These are phyloP conservation scores for Torulaspora globosa DNA, from an alignment of 1,139 yeast species.

Conservation along the genomic window DNA sequence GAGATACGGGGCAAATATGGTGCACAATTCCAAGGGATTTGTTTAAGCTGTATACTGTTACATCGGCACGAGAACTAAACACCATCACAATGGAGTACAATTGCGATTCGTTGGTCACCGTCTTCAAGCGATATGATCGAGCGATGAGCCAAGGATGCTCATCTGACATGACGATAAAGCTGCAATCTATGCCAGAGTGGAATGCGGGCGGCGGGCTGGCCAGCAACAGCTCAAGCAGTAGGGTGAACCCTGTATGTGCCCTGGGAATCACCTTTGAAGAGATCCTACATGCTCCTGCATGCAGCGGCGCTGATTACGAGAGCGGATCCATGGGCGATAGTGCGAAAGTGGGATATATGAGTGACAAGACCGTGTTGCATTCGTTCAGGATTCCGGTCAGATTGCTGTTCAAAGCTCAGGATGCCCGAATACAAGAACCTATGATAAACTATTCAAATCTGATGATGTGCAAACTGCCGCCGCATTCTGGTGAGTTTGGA, in stretches of 20 bases:
- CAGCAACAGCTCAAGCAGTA: constrained; percentile 9
- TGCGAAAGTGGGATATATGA: constrained; percentile 10
- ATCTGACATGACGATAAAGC: constrained; percentile 30
- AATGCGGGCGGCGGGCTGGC: constrained; percentile 10
- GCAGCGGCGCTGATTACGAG: constrained; percentile 9
- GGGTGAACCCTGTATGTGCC: constrained; percentile 28
- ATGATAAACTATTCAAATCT: constrained; percentile 27
- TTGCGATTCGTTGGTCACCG: constrained; percentile 32
- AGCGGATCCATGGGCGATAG: constrained; percentile 6
- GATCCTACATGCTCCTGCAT: constrained; percentile 18
- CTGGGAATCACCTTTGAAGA: constrained; percentile 34
- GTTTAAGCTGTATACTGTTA: constrained; percentile 29
- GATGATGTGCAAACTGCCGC: constrained; percentile 32
- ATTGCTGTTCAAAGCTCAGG: constrained; percentile 31
- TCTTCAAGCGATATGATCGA: constrained; percentile 32
- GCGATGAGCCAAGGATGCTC: constrained; percentile 30
- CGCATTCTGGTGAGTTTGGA: constrained; percentile 31
- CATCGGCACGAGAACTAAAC: constrained; percentile 30
- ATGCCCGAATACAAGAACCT: constrained; percentile 33
- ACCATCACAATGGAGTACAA: constrained; percentile 35
- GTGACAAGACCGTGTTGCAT: constrained; percentile 29
- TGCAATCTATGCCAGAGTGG: constrained; percentile 33
- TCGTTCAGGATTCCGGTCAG: constrained; percentile 34
- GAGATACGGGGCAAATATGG: constrained; percentile 36
- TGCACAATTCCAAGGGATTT: constrained; percentile 36